Evolutionary conservation across 164 flowering plant species (phyloP).

Genomic region (Nymphaea colorata): DNA sequence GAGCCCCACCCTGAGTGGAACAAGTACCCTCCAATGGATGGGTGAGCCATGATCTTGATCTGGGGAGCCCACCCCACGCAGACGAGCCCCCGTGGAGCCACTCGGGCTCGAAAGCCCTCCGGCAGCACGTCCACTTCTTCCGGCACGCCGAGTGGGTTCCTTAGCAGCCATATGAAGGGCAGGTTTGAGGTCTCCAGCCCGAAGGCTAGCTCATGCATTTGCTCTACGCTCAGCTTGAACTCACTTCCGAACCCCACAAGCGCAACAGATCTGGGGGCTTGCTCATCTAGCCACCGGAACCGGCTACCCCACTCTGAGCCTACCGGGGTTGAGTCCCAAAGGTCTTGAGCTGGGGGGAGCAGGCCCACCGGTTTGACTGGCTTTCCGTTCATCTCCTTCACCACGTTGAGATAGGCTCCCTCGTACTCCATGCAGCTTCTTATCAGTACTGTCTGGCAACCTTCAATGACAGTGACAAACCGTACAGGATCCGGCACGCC

Average conservation of each 20-base stretch:
- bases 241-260: constrained; percentile 36
- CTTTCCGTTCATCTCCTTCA: constrained; percentile 5
- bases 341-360: constrained; percentile 1
- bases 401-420: constrained; percentile 5
- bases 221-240: constrained; percentile 12
- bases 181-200: constrained; percentile 19
- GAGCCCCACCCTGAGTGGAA: constrained; percentile 27
- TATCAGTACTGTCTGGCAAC: not conserved
- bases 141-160: constrained; percentile 9
- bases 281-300: constrained; percentile 32
- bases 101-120: constrained; percentile 12
- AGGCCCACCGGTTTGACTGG: constrained; percentile 14
- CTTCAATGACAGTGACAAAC: not conserved
- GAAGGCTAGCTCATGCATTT: constrained; percentile 21
- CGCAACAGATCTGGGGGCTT: constrained; percentile 13
- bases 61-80: constrained; percentile 34
- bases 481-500: constrained; percentile 9
- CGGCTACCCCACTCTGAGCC: not conserved
- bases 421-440: constrained; percentile 9
- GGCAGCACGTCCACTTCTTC: constrained; percentile 9
- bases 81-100: constrained; percentile 18
- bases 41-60: constrained; percentile 21
- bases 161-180: constrained; percentile 29
- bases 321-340: no score
- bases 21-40: constrained; percentile 29